These are phyloP conservation scores for Suillus paluster DNA, from an alignment of 768 basidiomycete genomes.

Conservation along the genomic window DNA sequence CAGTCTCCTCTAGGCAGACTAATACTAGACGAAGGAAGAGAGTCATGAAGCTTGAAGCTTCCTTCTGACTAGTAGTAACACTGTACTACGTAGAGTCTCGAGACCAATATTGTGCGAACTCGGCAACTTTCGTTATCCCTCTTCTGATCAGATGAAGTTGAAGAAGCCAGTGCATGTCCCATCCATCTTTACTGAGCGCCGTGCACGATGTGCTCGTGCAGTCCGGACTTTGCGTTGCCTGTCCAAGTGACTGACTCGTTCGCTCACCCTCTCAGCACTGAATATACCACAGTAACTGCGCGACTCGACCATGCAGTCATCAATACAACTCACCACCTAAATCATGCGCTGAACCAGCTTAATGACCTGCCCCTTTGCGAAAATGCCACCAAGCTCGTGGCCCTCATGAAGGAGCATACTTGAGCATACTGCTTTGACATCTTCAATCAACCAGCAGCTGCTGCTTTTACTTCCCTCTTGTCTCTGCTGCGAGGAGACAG, in stretches of 20 bases:
- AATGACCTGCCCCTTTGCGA: slow-evolving; percentile 52
- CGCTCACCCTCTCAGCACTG: slow-evolving; percentile 35
- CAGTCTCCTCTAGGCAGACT: no score
- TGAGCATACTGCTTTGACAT: slow-evolving; percentile 53
- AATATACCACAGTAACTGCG: slow-evolving; percentile 23
- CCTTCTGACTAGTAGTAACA: no score
- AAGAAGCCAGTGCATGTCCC: no score
- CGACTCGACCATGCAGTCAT: slow-evolving; percentile 57
- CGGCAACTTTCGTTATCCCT: no score
- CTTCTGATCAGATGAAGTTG: no score
- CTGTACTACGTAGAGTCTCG: no score
- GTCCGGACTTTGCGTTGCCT: slow-evolving; percentile 26
- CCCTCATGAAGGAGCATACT: slow-evolving; percentile 66
- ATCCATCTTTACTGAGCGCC: no score
- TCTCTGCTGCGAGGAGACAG: no score
- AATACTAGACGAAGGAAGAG: no score
- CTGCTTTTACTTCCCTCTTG: slow-evolving; percentile 72
- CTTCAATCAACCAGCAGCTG: slow-evolving; percentile 36
- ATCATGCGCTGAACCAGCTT: slow-evolving; percentile 52
- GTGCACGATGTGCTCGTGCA: slow-evolving; percentile 33
- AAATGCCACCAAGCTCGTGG: slow-evolving; percentile 65
- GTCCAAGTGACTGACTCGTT: slow-evolving; percentile 25
- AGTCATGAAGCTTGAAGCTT: no score
- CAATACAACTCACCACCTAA: slow-evolving; percentile 54
- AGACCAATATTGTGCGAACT: no score